phyloP scores from a whole-genome alignment of 202 grass and related monocot species.

The Brachypodium distachyon region DNA sequence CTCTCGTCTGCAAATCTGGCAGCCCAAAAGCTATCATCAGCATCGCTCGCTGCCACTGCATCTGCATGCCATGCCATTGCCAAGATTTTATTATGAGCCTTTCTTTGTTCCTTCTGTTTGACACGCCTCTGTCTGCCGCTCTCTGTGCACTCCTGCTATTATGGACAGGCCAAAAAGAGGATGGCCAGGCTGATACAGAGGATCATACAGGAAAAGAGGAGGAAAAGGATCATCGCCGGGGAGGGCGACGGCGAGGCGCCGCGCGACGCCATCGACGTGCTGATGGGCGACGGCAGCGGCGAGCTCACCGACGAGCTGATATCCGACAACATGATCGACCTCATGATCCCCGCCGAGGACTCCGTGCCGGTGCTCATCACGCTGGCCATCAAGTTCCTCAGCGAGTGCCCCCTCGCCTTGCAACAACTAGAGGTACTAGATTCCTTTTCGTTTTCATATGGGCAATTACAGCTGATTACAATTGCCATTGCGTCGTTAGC shows the following conservation, averaged over 20 bases:
- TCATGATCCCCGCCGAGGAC: constrained; percentile 98
- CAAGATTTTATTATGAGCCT: neutral
- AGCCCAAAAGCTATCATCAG: too few relatives aligned
- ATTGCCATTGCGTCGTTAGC: neutral
- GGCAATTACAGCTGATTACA: too few relatives aligned
- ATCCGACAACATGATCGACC: constrained; percentile 96
- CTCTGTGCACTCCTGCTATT: neutral
- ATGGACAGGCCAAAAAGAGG: constrained; percentile 75
- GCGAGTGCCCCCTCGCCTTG: constrained; percentile 79
- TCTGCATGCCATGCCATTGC: neutral
- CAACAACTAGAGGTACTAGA: constrained; percentile 65
- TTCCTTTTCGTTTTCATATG: too few relatives aligned
- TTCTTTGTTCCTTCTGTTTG: constrained; percentile 17
- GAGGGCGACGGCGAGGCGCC: neutral
- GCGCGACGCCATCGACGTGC: constrained; percentile 59
- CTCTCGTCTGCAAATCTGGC: neutral
- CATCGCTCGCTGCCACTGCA: neutral
- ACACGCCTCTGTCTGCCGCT: neutral
- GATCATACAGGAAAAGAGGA: constrained; percentile 87
- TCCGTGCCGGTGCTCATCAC: constrained; percentile 93
- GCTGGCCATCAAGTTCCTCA: constrained; percentile 85
- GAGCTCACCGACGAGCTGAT: constrained; percentile 86
- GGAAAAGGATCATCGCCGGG: neutral
- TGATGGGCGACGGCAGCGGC: constrained; percentile 48
- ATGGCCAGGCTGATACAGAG: constrained; percentile 72